A percentile compares a stretch with the other conserved stretches of the same genome.
These are phyloP conservation scores for Phytophthora agathidicida DNA, from an alignment of 352 stramenopile genomes.

Conservation along the genomic window DNA sequence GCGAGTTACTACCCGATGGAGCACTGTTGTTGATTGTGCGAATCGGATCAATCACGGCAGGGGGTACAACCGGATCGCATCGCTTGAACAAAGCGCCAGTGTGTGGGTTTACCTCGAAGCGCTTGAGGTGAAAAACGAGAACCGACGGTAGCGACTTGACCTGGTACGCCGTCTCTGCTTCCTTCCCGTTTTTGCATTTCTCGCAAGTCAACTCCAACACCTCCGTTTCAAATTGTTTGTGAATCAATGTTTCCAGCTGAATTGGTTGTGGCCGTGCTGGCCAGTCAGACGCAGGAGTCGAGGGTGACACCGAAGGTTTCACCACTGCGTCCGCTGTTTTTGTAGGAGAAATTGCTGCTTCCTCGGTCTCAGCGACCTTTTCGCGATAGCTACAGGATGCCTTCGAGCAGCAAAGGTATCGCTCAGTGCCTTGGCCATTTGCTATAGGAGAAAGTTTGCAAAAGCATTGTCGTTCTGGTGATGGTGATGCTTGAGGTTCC, in stretches of 20 bases:
- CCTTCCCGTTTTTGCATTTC: conserved; percentile 76
- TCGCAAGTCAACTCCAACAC: conserved; percentile 84
- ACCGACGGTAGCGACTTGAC: conserved; percentile 74
- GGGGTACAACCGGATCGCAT: conserved; percentile 75
- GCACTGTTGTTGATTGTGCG: conserved; percentile 42
- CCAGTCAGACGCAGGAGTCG: conserved; percentile 9
- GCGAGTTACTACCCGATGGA: conserved; percentile 24
- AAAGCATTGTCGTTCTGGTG: conserved; percentile 56
- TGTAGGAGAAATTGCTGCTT: conserved; percentile 9
- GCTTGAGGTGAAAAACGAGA: conserved; percentile 85
- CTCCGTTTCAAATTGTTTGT: conserved; percentile 83
- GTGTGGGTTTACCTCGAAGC: conserved; percentile 81
- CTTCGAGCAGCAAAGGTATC: conserved; percentile 66
- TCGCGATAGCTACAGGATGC: conserved; percentile 70
- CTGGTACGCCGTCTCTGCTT: conserved; percentile 63
- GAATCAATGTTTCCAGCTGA: conserved; percentile 62
- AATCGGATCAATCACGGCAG: conserved; percentile 45
- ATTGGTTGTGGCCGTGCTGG: conserved; percentile 33
- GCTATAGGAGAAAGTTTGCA: conserved; percentile 53
- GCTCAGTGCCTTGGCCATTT: conserved; percentile 37
- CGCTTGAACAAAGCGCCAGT: conserved; percentile 80
- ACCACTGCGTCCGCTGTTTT: conserved; percentile 7
- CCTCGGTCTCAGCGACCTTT: conserved; percentile 24
- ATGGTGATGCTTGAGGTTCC: conserved; percentile 39
- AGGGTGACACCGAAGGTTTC: conserved; percentile 10